Base-by-base conservation (phyloP, 176 grass and related monocot genomes). In the Oryza punctata region DNA sequence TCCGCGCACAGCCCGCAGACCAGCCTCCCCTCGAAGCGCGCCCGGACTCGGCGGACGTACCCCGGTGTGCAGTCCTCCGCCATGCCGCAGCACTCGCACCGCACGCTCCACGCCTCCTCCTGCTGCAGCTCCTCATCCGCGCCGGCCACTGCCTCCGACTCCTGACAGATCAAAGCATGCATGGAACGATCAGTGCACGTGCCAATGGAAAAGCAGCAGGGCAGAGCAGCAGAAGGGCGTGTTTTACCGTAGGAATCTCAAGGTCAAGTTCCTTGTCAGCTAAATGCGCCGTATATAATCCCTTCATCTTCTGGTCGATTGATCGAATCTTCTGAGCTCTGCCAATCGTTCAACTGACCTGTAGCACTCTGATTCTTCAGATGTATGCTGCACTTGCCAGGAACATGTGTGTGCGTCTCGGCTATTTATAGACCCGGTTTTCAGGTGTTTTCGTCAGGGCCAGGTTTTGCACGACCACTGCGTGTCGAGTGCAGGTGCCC, bases 1-100 rank as follows among this genome's bases (percentile, higher is more conserved):
- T 91, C 89, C 12, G 75, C 28, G 45, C 89, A 91, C 15, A 91
- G 75, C 7, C 89, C 89, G 67, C 89, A 91, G 24, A 91, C 46
- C 89, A 80, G 84, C 66, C 41, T 67, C 30, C 84, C 89, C 1
- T 33, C 29, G 85, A 91, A 91, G 30, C 40, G 66, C 63, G 54
- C 85, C 12, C 85, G 72, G 12, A 73, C 43, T 41, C 70, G 13
- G 24, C 57, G 5, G 8, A 61, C 5, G 57, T 61, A 61, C 7
- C 57, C 21, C 57, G 57, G 57, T 7, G 57, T 61, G 57, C 57
- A 61, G 8, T 61, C 57, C 21, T 61, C 57, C 7, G 57, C 57
- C 57, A 61, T 61, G 21, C 57, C 57, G 57, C 57, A 61, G 57
- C 57, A 24, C 57, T 61, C 57, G 57, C 57, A 61, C 57, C 21